Conservation (phyloP, 495 filamentous ascomycete species). For the Parachaetomium inaequale region DNA sequence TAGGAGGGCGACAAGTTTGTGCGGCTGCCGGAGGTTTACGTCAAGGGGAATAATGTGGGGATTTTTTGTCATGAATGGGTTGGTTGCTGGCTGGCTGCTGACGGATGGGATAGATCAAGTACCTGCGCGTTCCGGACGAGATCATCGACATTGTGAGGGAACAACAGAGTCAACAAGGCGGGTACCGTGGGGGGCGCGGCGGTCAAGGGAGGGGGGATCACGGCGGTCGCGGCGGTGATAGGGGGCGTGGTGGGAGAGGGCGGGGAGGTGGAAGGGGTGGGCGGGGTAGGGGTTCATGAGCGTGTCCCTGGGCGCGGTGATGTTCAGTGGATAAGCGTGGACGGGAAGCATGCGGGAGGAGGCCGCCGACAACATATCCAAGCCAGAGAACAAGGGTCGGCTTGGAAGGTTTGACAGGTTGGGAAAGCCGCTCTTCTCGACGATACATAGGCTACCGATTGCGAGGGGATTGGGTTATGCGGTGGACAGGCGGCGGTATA, state of each 20-base stretch:
- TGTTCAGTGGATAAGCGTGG: not conserved
- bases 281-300: constrained; percentile 11
- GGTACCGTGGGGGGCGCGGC: constrained; percentile 64
- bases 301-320: not conserved
- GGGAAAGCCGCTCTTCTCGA: not conserved
- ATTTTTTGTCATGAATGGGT: not conserved
- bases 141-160: constrained; percentile 93
- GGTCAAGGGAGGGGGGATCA: constrained; percentile 62
- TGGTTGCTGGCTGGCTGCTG: not conserved
- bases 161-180: constrained; percentile 62
- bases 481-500: not conserved
- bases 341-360: not conserved
- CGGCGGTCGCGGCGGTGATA: constrained; percentile 43
- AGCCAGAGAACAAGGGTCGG: not conserved
- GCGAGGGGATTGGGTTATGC: not conserved
- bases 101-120: constrained; percentile 77
- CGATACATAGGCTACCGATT: not conserved
- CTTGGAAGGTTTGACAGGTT: not conserved
- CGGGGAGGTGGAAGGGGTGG: constrained; percentile 39
- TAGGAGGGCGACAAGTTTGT: constrained; percentile 91
- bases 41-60: constrained; percentile 91
- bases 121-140: constrained; percentile 90
- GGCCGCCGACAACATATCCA: not conserved
- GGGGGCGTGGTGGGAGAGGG: constrained; percentile 46
- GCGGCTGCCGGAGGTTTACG: constrained; percentile 86